Conservation (phyloP, 352 stramenopile species). For the Phytophthora pistaciae region DNA sequence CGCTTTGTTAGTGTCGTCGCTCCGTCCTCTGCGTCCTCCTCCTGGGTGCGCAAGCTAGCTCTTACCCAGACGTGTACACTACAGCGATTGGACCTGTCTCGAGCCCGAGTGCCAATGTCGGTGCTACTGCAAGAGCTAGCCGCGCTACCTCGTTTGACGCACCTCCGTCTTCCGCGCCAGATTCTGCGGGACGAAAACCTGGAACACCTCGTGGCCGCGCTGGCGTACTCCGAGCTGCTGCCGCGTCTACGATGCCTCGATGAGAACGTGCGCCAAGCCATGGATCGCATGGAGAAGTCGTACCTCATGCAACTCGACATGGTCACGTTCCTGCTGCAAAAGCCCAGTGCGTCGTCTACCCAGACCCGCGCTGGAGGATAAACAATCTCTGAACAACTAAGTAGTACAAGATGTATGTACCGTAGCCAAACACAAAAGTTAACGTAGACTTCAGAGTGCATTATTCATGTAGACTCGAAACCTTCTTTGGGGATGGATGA, state of each 20-base stretch:
- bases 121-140: slow-evolving; percentile 69
- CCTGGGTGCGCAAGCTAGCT: slow-evolving; percentile 70
- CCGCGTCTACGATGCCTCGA: slow-evolving; percentile 65
- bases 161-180: slow-evolving; percentile 67
- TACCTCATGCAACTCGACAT: slow-evolving; percentile 80
- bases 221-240: slow-evolving; percentile 64
- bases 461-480: slow-evolving; percentile 7
- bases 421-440: slow-evolving; percentile 10
- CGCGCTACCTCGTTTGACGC: slow-evolving; percentile 61
- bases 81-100: slow-evolving; percentile 72
- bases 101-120: slow-evolving; percentile 60
- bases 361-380: slow-evolving; percentile 7
- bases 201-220: slow-evolving; percentile 74
- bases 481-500: neutral
- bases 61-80: slow-evolving; percentile 62
- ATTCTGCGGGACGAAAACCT: slow-evolving; percentile 79
- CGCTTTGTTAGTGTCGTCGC: slow-evolving; percentile 76
- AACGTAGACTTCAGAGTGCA: slow-evolving; percentile 13
- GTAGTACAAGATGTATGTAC: slow-evolving; percentile 7
- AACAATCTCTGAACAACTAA: neutral
- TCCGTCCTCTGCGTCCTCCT: slow-evolving; percentile 56
- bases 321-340: slow-evolving; percentile 65
- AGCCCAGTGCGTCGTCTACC: slow-evolving; percentile 11
- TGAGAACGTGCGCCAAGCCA: slow-evolving; percentile 59
- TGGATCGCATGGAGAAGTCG: slow-evolving; percentile 75